phyloP scores from a whole-genome alignment of 2,329 filamentous ascomycete species.

The Chrysosporium queenslandicum region DNA sequence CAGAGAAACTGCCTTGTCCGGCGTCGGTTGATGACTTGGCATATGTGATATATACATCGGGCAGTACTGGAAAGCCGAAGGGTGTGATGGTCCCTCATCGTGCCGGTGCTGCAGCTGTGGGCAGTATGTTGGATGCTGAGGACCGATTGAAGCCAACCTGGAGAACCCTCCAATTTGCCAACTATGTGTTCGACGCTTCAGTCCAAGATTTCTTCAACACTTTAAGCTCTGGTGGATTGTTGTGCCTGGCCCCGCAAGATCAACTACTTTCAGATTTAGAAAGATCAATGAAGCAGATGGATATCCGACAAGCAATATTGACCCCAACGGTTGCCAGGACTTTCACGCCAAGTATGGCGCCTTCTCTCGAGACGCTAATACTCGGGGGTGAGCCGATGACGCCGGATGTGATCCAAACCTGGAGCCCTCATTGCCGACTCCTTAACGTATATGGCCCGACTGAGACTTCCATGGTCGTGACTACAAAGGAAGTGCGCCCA shows the following conservation, averaged over 20 bases:
- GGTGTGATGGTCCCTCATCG: background rate
- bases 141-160: slow-evolving; percentile 17
- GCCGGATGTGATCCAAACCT: slow-evolving; percentile 20
- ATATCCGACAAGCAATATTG: slow-evolving; percentile 44
- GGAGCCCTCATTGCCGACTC: background rate
- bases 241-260: slow-evolving; percentile 36
- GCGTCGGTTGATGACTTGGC: background rate
- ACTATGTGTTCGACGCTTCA: slow-evolving; percentile 79
- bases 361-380: slow-evolving; percentile 28
- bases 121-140: background rate
- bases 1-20: background rate
- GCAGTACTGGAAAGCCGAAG: slow-evolving; percentile 7
- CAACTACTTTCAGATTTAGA: slow-evolving; percentile 33
- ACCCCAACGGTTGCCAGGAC: slow-evolving; percentile 44
- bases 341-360: slow-evolving; percentile 28
- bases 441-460: slow-evolving; percentile 30
- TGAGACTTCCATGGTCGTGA: slow-evolving; percentile 17
- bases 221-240: slow-evolving; percentile 28
- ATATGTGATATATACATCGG: slow-evolving; percentile 15
- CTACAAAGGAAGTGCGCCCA: background rate
- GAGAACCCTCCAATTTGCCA: slow-evolving; percentile 61
- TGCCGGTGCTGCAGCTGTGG: background rate
- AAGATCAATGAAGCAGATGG: slow-evolving; percentile 35
- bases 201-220: slow-evolving; percentile 68
- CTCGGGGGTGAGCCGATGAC: slow-evolving; percentile 29